A percentile compares a stretch with the other conserved stretches of the same genome.
Evolutionary conservation across 495 filamentous ascomycete genomes (phyloP).

Genomic region (Pseudevernia furfuracea): DNA sequence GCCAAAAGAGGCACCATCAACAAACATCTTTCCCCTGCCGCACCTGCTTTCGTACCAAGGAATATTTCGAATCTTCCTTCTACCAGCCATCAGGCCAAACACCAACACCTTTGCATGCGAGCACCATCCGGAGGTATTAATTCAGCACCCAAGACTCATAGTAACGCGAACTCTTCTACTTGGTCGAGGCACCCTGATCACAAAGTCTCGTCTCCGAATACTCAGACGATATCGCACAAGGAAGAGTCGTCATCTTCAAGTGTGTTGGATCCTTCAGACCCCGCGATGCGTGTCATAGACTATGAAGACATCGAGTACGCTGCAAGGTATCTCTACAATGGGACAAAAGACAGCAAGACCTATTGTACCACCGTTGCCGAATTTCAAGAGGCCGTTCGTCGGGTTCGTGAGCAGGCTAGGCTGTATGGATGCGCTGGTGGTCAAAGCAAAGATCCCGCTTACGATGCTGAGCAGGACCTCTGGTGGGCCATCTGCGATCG

Average conservation of each 20-base stretch:
- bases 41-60: conserved; percentile 13
- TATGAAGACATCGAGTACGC: conserved; percentile 26
- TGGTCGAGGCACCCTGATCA: conserved; percentile 7
- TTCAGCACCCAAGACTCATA: background rate
- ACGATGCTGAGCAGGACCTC: conserved; percentile 29
- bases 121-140: background rate
- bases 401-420: conserved; percentile 26
- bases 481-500: conserved; percentile 28
- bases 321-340: conserved; percentile 15
- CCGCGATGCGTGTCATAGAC: conserved; percentile 19
- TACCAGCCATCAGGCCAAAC: background rate
- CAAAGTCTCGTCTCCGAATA: background rate
- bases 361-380: conserved; percentile 27
- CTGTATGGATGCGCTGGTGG: conserved; percentile 27
- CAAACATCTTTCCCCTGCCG: conserved; percentile 11
- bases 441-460: conserved; percentile 27
- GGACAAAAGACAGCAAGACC: conserved; percentile 12
- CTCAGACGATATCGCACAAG: background rate
- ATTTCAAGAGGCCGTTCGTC: conserved; percentile 27
- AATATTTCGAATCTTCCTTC: conserved; percentile 6
- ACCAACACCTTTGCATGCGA: background rate
- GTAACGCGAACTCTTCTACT: conserved; percentile 5
- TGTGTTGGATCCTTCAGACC: conserved; percentile 17
- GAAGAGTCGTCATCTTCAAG: conserved; percentile 5
- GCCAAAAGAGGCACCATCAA: background rate